Base-by-base conservation (phyloP, 176 grass and related monocot genomes). In the Raddia guianensis region DNA sequence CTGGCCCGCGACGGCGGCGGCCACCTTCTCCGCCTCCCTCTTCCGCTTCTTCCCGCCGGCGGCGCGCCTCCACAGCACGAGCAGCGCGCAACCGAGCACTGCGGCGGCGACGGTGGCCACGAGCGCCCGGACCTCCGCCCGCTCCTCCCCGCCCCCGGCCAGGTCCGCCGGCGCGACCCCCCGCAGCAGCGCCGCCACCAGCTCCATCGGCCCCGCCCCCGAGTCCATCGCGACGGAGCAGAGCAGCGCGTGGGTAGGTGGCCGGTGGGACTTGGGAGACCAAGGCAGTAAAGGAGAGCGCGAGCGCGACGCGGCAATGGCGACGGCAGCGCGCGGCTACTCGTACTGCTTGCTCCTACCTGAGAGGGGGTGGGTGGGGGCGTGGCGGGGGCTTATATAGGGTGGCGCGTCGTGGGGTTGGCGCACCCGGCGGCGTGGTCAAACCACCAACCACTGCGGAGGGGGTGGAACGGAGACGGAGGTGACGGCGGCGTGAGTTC, bases 11-110 rank as follows among this genome's bases (percentile, higher is more conserved):
- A 66, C 69, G 1, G 9, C 58, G 4, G 49, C 65, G 14, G 53
- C 82, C 9, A 19, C 48, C 72, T 81, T 83, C 9, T 64, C 76
- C 7, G 45, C 83, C 57, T 80, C 87, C 62, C 47, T 45, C 76
- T 74, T 86, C 34, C 81, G 67, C 86, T 88, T 88, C 91, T 78
- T 90, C 14, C 74, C 81, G 4, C 33, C 61, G n/a, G 79, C 65
- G 12, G 87, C 64, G 13, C 79, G 73, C 66, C 87, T 21, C 90
- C 92, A 89, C 16, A 98, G 76, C 69, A 98, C 69, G 55, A 98
- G 46, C 32, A 94, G 74, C n/a, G 83, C 86, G 76, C 88, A 88
- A 4, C 92, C 95, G 47, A 94, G 87, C 49, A 98, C 74, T 14
- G 91, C 85, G 0, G 85, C 95, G 0, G 89, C 82, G 0, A 91